phyloP scores from a whole-genome alignment of 441 rosid species.

The Metrosideros polymorpha region DNA sequence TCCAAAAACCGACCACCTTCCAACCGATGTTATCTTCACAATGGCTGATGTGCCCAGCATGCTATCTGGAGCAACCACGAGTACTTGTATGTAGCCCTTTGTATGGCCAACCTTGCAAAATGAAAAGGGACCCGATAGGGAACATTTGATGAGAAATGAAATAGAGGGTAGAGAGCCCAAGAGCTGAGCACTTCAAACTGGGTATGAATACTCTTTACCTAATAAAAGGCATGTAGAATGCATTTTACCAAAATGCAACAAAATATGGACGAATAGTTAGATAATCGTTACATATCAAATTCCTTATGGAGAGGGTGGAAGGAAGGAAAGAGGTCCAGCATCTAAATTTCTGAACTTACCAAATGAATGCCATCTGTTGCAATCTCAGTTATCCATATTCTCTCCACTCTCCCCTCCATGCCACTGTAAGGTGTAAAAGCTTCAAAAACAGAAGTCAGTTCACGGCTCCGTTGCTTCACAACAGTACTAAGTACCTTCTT shows the following conservation, averaged over 20 bases:
- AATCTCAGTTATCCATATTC: conserved; percentile 88
- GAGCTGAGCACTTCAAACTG: background rate
- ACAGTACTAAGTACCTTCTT: conserved; percentile 78
- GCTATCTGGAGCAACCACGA: conserved; percentile 54
- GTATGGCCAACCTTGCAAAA: conserved; percentile 84
- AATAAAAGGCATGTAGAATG: background rate
- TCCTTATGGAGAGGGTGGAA: background rate
- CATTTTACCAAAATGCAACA: background rate
- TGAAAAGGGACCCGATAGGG: background rate
- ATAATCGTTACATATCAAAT: background rate
- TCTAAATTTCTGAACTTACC: conserved; percentile 26
- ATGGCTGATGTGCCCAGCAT: conserved; percentile 72
- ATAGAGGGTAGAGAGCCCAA: background rate
- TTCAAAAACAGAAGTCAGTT: conserved; percentile 77
- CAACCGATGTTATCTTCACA: conserved; percentile 81
- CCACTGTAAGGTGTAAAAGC: conserved; percentile 77
- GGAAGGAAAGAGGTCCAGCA: background rate
- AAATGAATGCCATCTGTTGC: conserved; percentile 83
- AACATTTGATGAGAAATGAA: background rate
- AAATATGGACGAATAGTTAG: background rate
- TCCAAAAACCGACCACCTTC: conserved; percentile 94
- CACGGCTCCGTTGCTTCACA: conserved; percentile 89
- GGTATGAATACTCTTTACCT: background rate
- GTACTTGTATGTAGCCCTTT: conserved; percentile 88
- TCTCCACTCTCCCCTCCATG: conserved; percentile 79